A percentile compares a stretch with the other conserved stretches of the same genome.
These are phyloP conservation scores for Artemisia tridentata DNA, from an alignment of 129 eudicot species.

Conservation along the genomic window DNA sequence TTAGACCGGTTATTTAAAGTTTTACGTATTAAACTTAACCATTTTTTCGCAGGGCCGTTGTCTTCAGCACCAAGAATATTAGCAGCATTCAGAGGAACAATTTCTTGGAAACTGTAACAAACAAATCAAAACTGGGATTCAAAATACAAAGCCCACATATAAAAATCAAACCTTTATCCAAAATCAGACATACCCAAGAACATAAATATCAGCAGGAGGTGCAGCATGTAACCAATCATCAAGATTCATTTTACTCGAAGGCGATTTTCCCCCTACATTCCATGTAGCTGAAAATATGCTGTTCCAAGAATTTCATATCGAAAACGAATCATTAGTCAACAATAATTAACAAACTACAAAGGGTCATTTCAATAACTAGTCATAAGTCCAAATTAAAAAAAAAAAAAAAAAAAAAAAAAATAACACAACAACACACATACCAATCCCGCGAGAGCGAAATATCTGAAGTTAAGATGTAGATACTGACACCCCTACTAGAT, in stretches of 20 bases:
- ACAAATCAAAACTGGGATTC: neutral
- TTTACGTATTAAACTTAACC: conserved; percentile 63
- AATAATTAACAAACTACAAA: neutral
- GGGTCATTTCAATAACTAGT: neutral
- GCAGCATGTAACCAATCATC: conserved; percentile 96
- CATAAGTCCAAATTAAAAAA: neutral
- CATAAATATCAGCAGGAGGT: conserved; percentile 95
- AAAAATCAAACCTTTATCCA: neutral
- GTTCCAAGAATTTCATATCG: conserved; percentile 21
- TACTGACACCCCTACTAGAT: too few species aligned
- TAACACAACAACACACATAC: too few species aligned
- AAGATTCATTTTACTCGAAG: conserved; percentile 67
- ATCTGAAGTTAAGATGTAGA: too few species aligned
- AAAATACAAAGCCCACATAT: neutral
- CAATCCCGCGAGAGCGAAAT: too few species aligned
- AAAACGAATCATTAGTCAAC: conserved; percentile 7
- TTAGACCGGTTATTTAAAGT: conserved; percentile 70
- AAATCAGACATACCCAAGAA: conserved; percentile 70
- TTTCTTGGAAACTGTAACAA: conserved; percentile 71
- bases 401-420: neutral
- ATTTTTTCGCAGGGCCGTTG: conserved; percentile 88
- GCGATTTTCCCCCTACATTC: conserved; percentile 95
- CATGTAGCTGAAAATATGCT: conserved; percentile 89
- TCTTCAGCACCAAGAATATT: conserved; percentile 91
- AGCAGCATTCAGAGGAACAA: conserved; percentile 91